Percentiles rank a stretch among this genome's conserved stretches.
Evolutionary conservation across 2,329 filamentous ascomycete species (phyloP).

Genomic region (Magnaporthiopsis rhizophila): DNA sequence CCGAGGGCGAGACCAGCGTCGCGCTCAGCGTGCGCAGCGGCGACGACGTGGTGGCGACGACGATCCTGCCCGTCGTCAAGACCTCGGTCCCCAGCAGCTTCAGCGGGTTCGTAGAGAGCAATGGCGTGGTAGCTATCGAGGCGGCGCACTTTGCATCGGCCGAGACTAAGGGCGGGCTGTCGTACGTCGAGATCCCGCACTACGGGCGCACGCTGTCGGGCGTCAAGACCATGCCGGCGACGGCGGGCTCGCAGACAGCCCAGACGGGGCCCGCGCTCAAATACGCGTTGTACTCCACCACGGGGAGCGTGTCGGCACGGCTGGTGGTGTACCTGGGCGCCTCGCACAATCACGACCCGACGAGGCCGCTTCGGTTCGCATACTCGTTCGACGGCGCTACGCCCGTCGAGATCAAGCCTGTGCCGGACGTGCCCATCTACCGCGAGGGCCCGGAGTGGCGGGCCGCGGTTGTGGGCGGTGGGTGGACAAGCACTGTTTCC

Average conservation of each 20-base stretch:
- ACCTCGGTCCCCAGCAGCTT: slow-evolving; percentile 14
- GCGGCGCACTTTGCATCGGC: slow-evolving; percentile 17
- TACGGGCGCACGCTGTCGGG: slow-evolving; percentile 24
- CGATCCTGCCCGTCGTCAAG: slow-evolving; percentile 34
- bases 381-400: slow-evolving; percentile 18
- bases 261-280: slow-evolving; percentile 15
- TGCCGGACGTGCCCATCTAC: slow-evolving; percentile 16
- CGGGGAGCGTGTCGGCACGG: slow-evolving; percentile 10
- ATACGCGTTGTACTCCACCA: slow-evolving; percentile 20
- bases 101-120: slow-evolving; percentile 20
- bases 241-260: slow-evolving; percentile 14
- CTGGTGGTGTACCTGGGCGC: slow-evolving; percentile 21
- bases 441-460: slow-evolving; percentile 19
- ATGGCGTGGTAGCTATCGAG: slow-evolving; percentile 21
- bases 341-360: slow-evolving; percentile 22
- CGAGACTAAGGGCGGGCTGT: slow-evolving; percentile 9
- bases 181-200: slow-evolving; percentile 19
- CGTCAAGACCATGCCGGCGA: slow-evolving; percentile 18
- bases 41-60: slow-evolving; percentile 22
- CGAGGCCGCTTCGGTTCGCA: slow-evolving; percentile 18
- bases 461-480: slow-evolving; percentile 19
- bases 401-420: slow-evolving; percentile 17
- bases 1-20: slow-evolving; percentile 23
- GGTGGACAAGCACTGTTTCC: slow-evolving; percentile 17
- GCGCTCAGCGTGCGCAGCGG: slow-evolving; percentile 23